These are phyloP conservation scores for Macrophomina phaseolina DNA, from an alignment of 2,329 filamentous ascomycete species.

Conservation along the genomic window DNA sequence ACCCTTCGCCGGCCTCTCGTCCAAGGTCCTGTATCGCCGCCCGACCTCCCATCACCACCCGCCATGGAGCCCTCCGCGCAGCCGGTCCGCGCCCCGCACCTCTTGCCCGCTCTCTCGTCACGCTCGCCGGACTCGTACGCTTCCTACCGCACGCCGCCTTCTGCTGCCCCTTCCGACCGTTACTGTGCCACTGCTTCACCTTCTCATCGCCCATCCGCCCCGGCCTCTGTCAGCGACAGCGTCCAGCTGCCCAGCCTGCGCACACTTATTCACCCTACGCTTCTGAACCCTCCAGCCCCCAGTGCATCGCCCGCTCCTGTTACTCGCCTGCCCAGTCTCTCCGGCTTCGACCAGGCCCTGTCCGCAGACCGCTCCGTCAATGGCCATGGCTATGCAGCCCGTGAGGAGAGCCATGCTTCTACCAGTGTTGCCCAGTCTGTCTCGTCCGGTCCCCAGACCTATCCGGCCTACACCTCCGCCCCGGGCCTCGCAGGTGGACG, in stretches of 20 bases:
- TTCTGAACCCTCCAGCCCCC: constrained; percentile 42
- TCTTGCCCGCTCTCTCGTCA: constrained; percentile 5
- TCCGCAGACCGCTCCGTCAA: constrained; percentile 35
- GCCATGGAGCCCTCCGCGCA: constrained; percentile 18
- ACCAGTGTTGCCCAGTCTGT: constrained; percentile 36
- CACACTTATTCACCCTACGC: constrained; percentile 43
- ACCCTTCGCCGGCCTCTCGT: constrained; percentile 6
- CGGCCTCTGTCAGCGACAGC: constrained; percentile 6
- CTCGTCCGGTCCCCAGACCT: constrained; percentile 37
- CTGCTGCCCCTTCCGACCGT: constrained; percentile 15
- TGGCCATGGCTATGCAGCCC: constrained; percentile 42
- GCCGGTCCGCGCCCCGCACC: constrained; percentile 5
- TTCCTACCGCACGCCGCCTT: constrained; percentile 9
- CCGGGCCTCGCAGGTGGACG: constrained; percentile 31
- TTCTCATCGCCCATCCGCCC: constrained; percentile 31
- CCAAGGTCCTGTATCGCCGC: constrained; percentile 2
- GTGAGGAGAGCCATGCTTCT: constrained; percentile 45
- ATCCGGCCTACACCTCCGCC: constrained; percentile 26
- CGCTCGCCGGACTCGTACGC: constrained; percentile 21
- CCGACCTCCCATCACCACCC: not conserved
- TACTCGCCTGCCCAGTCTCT: constrained; percentile 31
- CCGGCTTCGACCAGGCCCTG: constrained; percentile 33
- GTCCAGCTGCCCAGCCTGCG: constrained; percentile 44
- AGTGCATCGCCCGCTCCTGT: constrained; percentile 28
- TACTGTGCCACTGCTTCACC: constrained; percentile 34